Percentiles rank a stretch among this genome's conserved stretches.
These are phyloP conservation scores for Mycosarcoma maydis DNA, from an alignment of 1,284 basidiomycete species.

Conservation along the genomic window DNA sequence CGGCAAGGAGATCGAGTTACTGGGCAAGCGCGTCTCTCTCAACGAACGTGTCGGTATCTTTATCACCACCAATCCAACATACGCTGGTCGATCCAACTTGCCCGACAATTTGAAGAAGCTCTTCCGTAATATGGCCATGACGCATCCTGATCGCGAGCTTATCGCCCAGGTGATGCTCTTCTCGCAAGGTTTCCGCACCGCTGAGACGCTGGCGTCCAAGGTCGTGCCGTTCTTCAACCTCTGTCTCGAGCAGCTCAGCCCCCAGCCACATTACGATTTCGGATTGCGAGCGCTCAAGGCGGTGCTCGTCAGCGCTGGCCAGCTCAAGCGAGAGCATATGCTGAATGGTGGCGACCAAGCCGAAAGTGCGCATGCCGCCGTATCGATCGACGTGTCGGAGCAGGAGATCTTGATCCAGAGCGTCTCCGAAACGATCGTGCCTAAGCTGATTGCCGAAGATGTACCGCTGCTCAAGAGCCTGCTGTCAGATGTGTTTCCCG, in stretches of 20 bases:
- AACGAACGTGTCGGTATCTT: constrained; percentile 95
- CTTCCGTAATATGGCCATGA: constrained; percentile 99
- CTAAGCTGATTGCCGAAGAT: constrained; percentile 96
- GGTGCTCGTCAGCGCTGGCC: constrained; percentile 94
- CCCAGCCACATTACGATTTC: constrained; percentile 99
- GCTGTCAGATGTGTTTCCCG: constrained; percentile 96
- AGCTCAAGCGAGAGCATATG: constrained; percentile 83
- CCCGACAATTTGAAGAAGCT: constrained; percentile 94
- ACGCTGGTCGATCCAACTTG: constrained; percentile 94
- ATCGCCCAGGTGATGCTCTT: constrained; percentile 99
- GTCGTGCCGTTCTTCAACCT: constrained; percentile 99
- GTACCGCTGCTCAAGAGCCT: constrained; percentile 92
- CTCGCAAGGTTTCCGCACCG: constrained; percentile 98
- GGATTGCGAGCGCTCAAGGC: constrained; percentile 97
- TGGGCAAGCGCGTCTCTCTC: constrained; percentile 91
- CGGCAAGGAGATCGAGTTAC: constrained; percentile 74
- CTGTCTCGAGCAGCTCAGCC: constrained; percentile 93
- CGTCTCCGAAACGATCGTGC: constrained; percentile 98
- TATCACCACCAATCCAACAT: constrained; percentile 94
- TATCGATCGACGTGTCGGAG: constrained; percentile 73
- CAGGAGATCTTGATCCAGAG: constrained; percentile 98
- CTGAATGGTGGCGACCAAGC: constrained; percentile 34
- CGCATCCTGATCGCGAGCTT: constrained; percentile 93
- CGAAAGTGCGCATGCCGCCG: constrained; percentile 4
- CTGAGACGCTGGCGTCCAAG: constrained; percentile 93